phyloP scores from a whole-genome alignment of 2,329 filamentous ascomycete species.

The Fusarium irregulare region DNA sequence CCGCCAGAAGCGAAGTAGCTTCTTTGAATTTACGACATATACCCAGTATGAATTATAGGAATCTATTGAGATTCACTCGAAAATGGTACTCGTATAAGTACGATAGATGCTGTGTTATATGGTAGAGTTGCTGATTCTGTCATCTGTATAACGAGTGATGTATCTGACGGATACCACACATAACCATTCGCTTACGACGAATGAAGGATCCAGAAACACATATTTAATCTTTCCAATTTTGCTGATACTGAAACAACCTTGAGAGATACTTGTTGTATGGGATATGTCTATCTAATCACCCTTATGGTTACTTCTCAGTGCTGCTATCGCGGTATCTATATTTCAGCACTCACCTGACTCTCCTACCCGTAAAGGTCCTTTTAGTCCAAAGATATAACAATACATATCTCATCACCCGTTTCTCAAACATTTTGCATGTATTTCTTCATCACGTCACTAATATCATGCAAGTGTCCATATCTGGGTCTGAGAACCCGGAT shows the following conservation, averaged over 20 bases:
- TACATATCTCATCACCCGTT: background rate
- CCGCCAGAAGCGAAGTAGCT: no score
- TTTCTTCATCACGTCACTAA: slow-evolving; percentile 11
- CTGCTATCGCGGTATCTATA: background rate
- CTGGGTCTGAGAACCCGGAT: slow-evolving; percentile 44
- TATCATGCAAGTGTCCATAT: background rate
- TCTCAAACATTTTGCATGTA: background rate
- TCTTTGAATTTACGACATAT: slow-evolving; percentile 17
- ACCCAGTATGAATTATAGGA: background rate
- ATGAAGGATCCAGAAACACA: background rate
- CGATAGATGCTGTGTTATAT: no score
- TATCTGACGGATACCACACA: background rate
- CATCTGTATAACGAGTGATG: background rate
- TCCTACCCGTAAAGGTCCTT: slow-evolving; percentile 14
- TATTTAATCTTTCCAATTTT: background rate
- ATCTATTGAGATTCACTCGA: accelerated
- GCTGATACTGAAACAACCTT: background rate
- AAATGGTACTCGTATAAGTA: accelerated
- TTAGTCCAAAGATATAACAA: background rate
- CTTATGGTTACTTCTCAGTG: background rate
- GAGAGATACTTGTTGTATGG: no score
- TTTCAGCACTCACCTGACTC: background rate
- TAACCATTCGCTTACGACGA: background rate
- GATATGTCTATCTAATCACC: background rate
- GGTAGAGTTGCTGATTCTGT: background rate